Percentiles rank a stretch among this genome's conserved stretches.
Conservation (phyloP, 768 basidiomycete genomes). For the Jaapia argillacea region DNA sequence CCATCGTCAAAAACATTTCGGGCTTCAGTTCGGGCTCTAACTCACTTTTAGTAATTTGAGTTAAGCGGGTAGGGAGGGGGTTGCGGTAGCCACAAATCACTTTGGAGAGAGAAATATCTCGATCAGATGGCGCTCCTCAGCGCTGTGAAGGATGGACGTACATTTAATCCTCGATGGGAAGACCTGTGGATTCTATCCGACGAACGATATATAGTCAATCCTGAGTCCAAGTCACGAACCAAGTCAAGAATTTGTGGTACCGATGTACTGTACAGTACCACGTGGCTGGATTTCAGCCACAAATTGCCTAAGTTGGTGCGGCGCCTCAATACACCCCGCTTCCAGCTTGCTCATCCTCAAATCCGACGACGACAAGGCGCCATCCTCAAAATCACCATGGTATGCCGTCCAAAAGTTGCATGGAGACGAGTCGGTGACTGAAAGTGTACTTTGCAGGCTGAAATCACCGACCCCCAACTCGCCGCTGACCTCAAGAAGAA, state of each 20-base stretch:
- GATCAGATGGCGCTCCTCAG: neutral
- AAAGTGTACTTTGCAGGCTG: slow-evolving; percentile 46
- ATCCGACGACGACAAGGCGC: slow-evolving; percentile 1
- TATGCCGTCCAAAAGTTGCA: slow-evolving; percentile 1
- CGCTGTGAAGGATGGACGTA: slow-evolving; percentile 15
- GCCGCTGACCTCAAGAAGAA: slow-evolving; percentile 98
- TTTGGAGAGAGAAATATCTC: slow-evolving; percentile 22
- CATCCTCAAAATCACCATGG: slow-evolving; percentile 7
- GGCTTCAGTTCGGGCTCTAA: too few relatives aligned
- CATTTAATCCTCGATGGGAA: slow-evolving; percentile 88
- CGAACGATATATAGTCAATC: slow-evolving; percentile 11
- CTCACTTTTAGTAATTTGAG: slow-evolving; percentile 30
- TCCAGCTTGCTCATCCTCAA: slow-evolving; percentile 1
- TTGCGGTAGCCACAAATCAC: slow-evolving; percentile 92
- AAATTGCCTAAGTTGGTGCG: slow-evolving; percentile 16
- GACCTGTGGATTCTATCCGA: slow-evolving; percentile 92
- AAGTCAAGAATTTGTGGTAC: too few relatives aligned
- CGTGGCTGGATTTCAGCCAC: slow-evolving; percentile 32
- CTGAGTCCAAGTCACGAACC: too few relatives aligned
- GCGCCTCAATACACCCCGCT: slow-evolving; percentile 7
- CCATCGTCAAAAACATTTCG: neutral
- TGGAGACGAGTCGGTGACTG: slow-evolving; percentile 1
- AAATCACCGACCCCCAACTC: slow-evolving; percentile 85
- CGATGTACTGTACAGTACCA: slow-evolving; percentile 51
- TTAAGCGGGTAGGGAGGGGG: slow-evolving; percentile 19